Conservation (phyloP, 768 basidiomycete genomes). For the Tylopilus intermedius region DNA sequence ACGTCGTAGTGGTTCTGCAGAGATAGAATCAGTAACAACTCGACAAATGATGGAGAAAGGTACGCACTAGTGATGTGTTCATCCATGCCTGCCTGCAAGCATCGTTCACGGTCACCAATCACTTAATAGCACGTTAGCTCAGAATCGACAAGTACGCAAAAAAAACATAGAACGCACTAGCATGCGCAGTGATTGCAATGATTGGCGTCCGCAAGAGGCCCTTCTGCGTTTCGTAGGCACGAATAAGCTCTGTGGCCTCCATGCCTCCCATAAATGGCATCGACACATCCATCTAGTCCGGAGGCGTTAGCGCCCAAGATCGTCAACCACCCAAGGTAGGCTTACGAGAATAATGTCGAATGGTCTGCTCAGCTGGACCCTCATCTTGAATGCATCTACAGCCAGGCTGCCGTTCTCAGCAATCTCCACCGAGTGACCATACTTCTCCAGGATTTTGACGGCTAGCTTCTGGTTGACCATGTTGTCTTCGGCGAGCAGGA, state of each 20-base stretch:
- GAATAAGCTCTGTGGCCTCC: conserved; percentile 93
- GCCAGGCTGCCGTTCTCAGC: conserved; percentile 96
- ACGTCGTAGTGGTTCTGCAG: conserved; percentile 68
- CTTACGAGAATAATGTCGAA: conserved; percentile 90
- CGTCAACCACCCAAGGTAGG: conserved; percentile 9
- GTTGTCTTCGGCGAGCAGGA: conserved; percentile 95
- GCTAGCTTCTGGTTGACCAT: no score
- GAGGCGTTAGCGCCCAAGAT: no score
- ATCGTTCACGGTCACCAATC: conserved; percentile 88
- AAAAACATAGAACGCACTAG: conserved; percentile 66
- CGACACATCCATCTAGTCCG: conserved; percentile 95
- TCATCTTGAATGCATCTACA: conserved; percentile 83
- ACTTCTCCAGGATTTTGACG: conserved; percentile 94
- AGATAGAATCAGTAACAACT: conserved; percentile 1
- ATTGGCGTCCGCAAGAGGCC: conserved; percentile 77
- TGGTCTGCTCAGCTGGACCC: conserved; percentile 63
- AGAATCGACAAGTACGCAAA: neutral
- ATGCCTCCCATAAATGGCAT: conserved; percentile 99
- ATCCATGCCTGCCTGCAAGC: no score
- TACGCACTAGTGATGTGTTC: conserved; percentile 73
- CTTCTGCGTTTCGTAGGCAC: conserved; percentile 73
- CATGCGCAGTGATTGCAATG: conserved; percentile 95
- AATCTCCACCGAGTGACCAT: conserved; percentile 92
- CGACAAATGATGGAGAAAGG: neutral
- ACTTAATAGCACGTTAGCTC: conserved; percentile 46